Evolutionary conservation across 306 rosid genomes (phyloP).

Genomic region (Trifolium dubium): DNA sequence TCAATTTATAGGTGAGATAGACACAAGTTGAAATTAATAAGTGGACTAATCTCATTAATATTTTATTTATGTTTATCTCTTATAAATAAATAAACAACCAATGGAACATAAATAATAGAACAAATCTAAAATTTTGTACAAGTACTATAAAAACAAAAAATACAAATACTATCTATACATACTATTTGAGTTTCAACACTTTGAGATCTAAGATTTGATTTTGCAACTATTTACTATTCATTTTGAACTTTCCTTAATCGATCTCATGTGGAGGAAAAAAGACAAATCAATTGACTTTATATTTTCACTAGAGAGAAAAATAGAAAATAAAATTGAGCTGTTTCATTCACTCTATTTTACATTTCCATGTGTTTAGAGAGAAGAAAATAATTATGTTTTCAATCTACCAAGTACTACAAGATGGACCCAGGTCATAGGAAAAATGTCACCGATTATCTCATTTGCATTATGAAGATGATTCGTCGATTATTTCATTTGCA

Average conservation of each 20-base stretch:
- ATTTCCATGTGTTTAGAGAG: not conserved
- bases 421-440: no score
- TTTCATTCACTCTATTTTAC: not conserved
- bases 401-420: not conserved
- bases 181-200: constrained; percentile 3
- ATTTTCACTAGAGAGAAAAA: not conserved
- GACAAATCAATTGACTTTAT: not conserved
- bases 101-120: no score
- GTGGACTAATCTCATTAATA: no score
- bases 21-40: no score
- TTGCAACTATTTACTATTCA: not conserved
- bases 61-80: no score
- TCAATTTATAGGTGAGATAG: no score
- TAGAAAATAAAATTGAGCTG: not conserved
- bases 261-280: not conserved
- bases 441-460: no score
- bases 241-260: not conserved
- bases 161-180: not conserved
- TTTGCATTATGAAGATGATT: no score
- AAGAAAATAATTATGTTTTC: not conserved
- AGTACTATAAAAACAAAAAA: not conserved
- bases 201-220: not conserved
- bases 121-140: not conserved
- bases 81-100: no score
- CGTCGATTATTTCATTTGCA: no score